A percentile compares a stretch with the other conserved stretches of the same genome.
These are phyloP conservation scores for Aspergillus costaricaensis DNA, from an alignment of 2,329 filamentous ascomycete genomes.

Conservation along the genomic window DNA sequence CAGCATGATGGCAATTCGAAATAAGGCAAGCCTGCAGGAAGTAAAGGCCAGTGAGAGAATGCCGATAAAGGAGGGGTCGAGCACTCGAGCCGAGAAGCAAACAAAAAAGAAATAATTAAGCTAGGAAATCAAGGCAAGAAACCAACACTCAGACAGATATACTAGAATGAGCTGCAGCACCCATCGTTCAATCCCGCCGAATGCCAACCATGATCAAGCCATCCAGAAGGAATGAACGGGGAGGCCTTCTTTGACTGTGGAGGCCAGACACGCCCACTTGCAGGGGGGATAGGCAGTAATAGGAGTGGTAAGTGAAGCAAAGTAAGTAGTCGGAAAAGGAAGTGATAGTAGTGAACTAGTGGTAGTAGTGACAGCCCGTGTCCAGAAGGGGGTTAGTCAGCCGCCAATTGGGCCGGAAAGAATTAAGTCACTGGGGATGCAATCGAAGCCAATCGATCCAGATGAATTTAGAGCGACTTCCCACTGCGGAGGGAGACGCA, in stretches of 20 bases:
- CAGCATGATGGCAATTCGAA: slow-evolving; percentile 37
- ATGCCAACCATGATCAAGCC: slow-evolving; percentile 30
- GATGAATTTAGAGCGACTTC: too few relatives aligned
- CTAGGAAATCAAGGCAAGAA: slow-evolving; percentile 10
- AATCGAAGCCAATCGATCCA: background rate
- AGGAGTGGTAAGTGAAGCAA: background rate
- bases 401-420: background rate
- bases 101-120: background rate
- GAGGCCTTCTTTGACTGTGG: slow-evolving; percentile 4
- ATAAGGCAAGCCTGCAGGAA: slow-evolving; percentile 15
- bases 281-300: background rate
- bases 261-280: slow-evolving; percentile 11
- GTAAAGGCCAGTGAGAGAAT: slow-evolving; percentile 10
- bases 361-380: background rate
- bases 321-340: too few relatives aligned
- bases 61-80: slow-evolving; percentile 4
- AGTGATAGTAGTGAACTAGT: background rate
- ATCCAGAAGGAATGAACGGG: slow-evolving; percentile 4
- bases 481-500: background rate
- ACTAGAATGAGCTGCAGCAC: slow-evolving; percentile 34
- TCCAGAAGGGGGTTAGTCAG: background rate
- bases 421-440: background rate
- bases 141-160: slow-evolving; percentile 31
- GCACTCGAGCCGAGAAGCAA: slow-evolving; percentile 11
- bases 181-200: slow-evolving; percentile 35